Evolutionary conservation across 306 rosid genomes (phyloP).

Genomic region (Echinosophora koreensis): DNA sequence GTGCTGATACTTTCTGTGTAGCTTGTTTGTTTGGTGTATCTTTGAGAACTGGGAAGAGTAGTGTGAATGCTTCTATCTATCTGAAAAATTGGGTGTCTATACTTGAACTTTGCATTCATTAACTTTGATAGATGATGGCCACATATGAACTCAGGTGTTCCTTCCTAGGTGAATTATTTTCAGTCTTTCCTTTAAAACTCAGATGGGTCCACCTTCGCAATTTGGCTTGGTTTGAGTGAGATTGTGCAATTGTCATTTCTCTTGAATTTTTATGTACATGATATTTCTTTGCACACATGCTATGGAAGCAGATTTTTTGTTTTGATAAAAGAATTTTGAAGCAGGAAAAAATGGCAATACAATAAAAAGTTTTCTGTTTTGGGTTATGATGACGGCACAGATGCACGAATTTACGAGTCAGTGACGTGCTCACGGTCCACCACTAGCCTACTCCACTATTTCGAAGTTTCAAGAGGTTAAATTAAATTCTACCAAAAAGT

Average conservation of each 20-base stretch:
- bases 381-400: background rate
- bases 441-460: background rate
- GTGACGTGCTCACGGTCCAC: background rate
- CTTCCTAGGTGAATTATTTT: background rate
- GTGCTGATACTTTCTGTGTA: background rate
- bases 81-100: background rate
- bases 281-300: slow-evolving; percentile 34
- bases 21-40: background rate
- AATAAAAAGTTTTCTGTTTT: background rate
- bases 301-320: background rate
- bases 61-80: background rate
- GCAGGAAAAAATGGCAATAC: slow-evolving; percentile 22
- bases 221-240: slow-evolving; percentile 13
- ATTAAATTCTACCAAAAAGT: background rate
- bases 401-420: background rate
- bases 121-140: background rate
- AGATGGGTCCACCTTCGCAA: background rate
- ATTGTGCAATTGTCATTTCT: background rate
- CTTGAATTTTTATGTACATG: slow-evolving; percentile 3
- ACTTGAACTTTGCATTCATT: background rate
- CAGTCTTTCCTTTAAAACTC: slow-evolving; percentile 4
- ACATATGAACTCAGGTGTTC: slow-evolving; percentile 22
- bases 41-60: slow-evolving; percentile 5
- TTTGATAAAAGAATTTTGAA: background rate
- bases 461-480: background rate